Evolutionary conservation across 352 stramenopile species (phyloP).

Genomic region (Phytopythium kandeliae): DNA sequence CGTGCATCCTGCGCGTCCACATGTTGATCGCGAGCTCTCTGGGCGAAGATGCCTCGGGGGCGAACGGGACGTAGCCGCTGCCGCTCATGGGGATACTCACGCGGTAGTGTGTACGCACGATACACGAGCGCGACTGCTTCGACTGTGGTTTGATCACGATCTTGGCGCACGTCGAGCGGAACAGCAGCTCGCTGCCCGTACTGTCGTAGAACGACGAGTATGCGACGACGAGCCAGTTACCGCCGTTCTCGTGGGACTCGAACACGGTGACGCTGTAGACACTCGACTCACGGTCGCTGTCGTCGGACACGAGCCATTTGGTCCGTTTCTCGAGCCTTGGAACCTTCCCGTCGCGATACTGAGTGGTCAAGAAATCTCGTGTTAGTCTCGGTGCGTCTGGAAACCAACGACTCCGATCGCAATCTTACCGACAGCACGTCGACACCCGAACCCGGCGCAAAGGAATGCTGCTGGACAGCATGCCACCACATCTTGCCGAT

Average conservation of each 20-base stretch:
- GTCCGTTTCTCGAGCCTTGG: neutral
- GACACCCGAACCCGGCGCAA: neutral
- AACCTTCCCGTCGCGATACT: neutral
- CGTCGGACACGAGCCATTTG: neutral
- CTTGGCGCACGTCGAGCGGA: neutral
- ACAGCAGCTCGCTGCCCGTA: neutral
- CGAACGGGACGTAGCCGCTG: too few species aligned
- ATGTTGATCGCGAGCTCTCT: neutral
- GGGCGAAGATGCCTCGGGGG: neutral
- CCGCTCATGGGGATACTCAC: neutral
- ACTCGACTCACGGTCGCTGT: neutral
- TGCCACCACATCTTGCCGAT: neutral
- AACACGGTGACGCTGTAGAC: neutral
- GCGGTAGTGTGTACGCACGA: neutral
- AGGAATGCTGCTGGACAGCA: neutral
- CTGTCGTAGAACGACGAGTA: neutral
- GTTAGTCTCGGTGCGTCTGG: too few species aligned
- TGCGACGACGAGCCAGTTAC: neutral
- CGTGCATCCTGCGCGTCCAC: too few species aligned
- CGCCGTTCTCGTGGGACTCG: neutral
- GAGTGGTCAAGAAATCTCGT: too few species aligned
- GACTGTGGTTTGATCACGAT: neutral
- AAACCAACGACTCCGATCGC: too few species aligned
- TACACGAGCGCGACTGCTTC: neutral
- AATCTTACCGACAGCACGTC: neutral